Evolutionary conservation across 805 yeast genomes (phyloP).

Genomic region (Saturnispora ahearnii): DNA sequence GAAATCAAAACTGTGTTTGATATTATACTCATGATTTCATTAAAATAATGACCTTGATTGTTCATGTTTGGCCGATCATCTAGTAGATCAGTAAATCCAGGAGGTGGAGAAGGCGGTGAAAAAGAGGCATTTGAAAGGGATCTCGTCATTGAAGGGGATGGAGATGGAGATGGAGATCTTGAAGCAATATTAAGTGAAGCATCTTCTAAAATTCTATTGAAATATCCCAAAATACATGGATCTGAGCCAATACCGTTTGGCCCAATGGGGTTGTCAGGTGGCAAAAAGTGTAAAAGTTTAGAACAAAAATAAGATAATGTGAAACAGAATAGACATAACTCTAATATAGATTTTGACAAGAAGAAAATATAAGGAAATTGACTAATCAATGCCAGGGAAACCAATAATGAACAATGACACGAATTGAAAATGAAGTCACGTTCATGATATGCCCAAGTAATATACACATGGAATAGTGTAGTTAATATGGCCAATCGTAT

Average conservation of each 20-base stretch:
- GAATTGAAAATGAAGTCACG: constrained; percentile 31
- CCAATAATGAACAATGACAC: constrained; percentile 19
- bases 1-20: constrained; percentile 67
- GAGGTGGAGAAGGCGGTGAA: constrained; percentile 5
- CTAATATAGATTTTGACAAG: constrained; percentile 40
- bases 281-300: constrained; percentile 19
- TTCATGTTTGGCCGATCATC: not conserved
- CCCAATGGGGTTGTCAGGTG: constrained; percentile 1
- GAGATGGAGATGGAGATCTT: constrained; percentile 3
- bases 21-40: constrained; percentile 21
- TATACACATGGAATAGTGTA: constrained; percentile 76
- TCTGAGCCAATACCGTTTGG: constrained; percentile 1
- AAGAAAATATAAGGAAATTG: constrained; percentile 48
- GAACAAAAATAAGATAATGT: constrained; percentile 9
- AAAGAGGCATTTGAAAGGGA: not conserved
- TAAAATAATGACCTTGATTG: constrained; percentile 1
- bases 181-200: not conserved
- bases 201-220: not conserved
- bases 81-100: not conserved
- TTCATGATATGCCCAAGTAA: constrained; percentile 89
- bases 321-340: constrained; percentile 15
- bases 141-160: not conserved
- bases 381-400: constrained; percentile 27
- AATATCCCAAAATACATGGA: constrained; percentile 6
- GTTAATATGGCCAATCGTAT: constrained; percentile 52